Evolutionary conservation across 129 eudicot species (phyloP), one percentile per base, ranked within the genome.

Genomic region (Artemisia tridentata): DNA sequence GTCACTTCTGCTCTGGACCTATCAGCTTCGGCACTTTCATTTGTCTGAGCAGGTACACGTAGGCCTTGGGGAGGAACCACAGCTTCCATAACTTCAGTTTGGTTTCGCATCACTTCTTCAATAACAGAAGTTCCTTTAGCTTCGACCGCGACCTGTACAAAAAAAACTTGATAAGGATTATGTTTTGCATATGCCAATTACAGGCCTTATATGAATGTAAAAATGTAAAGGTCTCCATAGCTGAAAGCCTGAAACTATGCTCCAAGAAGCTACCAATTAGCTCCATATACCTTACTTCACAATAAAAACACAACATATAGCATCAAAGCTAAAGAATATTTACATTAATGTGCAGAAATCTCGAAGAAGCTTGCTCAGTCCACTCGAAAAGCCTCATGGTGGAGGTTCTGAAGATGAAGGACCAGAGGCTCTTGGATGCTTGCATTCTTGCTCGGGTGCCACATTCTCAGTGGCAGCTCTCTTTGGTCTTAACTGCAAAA

Each of bases 401-500:
- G 52, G 78, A 75, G 73, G 56, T 15, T 80, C 77, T 3, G 91
- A 85, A 54, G 91, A 64, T 21, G 91, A 82, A 74, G 90, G 85
- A 21, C 79, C 60, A 63, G 95, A 83, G 67, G 91, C 88, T 68
- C 91, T 85, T 19, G 68, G 84, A 72, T 83, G 92, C 86, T 88
- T 88, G 77, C 72, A 41, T 56, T 78, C 89, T 47, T 78, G 91
- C 82, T 86, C 92, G 3, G 92, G 89, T 59, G 79, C 69, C 67
- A 79, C 59, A 78, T 61, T 79, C 51, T 88, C 96, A 1, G 84
- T 72, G 50, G 96, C 96, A 41, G 89, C 87, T 84, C 92, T 81
- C 80, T 88, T 88, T 71, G 87, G 80, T 75, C 87, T 81, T 84
- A 86, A 72, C 96, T 88, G 88, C 79, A n/a, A 76, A 61, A 68